Evolutionary conservation across 2,329 filamentous ascomycete genomes (phyloP).

Genomic region (Trichoderma breve): DNA sequence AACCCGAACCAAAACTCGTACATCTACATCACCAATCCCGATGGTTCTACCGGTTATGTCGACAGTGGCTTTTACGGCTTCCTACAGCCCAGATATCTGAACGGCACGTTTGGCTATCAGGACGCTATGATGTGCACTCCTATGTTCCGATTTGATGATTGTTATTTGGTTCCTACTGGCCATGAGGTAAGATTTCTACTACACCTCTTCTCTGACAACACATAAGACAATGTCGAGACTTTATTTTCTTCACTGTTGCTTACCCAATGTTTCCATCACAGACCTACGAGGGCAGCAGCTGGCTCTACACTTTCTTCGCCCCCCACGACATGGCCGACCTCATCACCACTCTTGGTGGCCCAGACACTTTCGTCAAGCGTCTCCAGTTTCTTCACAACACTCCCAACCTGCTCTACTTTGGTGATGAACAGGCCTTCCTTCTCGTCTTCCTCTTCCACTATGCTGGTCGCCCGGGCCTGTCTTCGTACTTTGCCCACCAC

Average conservation of each 20-base stretch:
- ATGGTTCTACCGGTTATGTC: conserved; percentile 11
- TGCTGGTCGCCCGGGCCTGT: conserved; percentile 59
- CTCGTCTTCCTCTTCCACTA: conserved; percentile 62
- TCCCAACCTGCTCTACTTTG: conserved; percentile 62
- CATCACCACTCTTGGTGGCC: conserved; percentile 58
- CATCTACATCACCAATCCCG: conserved; percentile 5
- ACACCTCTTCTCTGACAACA: background rate
- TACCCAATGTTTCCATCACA: background rate
- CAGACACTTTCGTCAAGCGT: conserved; percentile 54
- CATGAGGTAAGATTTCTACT: conserved; percentile 21
- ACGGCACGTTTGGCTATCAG: conserved; percentile 66
- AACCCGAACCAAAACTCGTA: conserved; percentile 33
- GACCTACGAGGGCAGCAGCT: conserved; percentile 68
- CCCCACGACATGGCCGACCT: conserved; percentile 49
- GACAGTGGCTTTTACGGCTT: conserved; percentile 52
- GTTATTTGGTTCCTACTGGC: conserved; percentile 27
- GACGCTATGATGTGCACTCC: conserved; percentile 47
- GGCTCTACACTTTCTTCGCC: conserved; percentile 67
- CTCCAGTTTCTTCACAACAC: conserved; percentile 64
- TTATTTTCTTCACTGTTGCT: background rate
- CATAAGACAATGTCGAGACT: fast-evolving
- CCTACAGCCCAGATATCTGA: conserved; percentile 63
- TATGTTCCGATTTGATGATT: conserved; percentile 45
- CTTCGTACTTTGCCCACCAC: conserved; percentile 53
- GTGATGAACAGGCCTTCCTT: conserved; percentile 57